Percentiles rank a stretch among this genome's conserved stretches.
phyloP scores from a whole-genome alignment of 495 filamentous ascomycete species.

The Parmelia sp. region DNA sequence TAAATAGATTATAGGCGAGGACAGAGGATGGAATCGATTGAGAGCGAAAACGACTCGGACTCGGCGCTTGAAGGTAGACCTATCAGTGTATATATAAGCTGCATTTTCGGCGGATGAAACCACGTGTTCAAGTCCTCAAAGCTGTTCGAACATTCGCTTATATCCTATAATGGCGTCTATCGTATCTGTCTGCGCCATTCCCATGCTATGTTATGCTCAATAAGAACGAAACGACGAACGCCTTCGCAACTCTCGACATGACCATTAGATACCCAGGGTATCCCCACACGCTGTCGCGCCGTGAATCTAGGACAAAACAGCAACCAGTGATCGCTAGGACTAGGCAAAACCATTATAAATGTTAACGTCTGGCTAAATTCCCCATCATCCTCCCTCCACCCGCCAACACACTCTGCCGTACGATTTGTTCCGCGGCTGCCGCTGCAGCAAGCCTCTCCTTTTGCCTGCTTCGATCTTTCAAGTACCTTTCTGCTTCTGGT shows the following conservation, averaged over 20 bases:
- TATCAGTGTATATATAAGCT: neutral
- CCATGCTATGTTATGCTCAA: conserved; percentile 18
- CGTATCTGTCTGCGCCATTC: neutral
- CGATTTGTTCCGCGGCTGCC: conserved; percentile 89
- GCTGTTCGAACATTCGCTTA: neutral
- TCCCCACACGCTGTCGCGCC: neutral
- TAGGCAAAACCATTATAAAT: neutral
- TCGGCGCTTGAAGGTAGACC: neutral
- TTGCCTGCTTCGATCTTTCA: conserved; percentile 85
- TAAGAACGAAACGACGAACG: neutral
- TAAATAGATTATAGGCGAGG: conserved; percentile 15
- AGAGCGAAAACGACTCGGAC: neutral
- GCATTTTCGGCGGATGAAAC: neutral
- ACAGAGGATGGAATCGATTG: conserved; percentile 24
- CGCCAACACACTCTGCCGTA: conserved; percentile 78
- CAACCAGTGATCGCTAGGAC: neutral
- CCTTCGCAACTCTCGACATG: neutral
- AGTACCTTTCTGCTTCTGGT: conserved; percentile 84
- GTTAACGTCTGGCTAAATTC: conserved; percentile 39
- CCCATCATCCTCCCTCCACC: conserved; percentile 61
- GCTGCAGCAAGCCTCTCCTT: conserved; percentile 87
- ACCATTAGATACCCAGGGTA: conserved; percentile 1
- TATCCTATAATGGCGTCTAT: conserved; percentile 2
- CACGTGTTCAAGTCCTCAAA: neutral
- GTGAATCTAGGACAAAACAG: neutral